Percentiles rank a stretch among this genome's conserved stretches.
Evolutionary conservation across 2,329 filamentous ascomycete genomes (phyloP).

Genomic region (Diplodia corticola): DNA sequence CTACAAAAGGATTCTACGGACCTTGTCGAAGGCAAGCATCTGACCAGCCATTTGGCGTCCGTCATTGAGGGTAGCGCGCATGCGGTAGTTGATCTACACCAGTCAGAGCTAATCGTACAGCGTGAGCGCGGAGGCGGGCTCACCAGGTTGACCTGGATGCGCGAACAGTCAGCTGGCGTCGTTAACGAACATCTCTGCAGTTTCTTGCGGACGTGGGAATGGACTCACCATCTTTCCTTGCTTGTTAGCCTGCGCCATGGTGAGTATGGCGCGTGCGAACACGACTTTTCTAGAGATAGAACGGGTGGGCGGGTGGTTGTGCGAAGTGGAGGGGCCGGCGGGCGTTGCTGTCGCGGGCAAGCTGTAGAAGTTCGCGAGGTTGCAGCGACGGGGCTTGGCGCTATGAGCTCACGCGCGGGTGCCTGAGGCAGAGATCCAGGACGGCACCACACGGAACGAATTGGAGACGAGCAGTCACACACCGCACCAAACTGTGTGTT

Average conservation of each 20-base stretch:
- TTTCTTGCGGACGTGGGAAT: constrained; percentile 44
- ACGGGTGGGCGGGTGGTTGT: neutral
- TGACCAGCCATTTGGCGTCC: constrained; percentile 95
- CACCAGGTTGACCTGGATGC: constrained; percentile 64
- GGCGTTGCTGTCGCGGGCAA: constrained; percentile 15
- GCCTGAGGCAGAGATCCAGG: constrained; percentile 8
- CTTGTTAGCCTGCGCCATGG: constrained; percentile 66
- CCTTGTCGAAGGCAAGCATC: constrained; percentile 98
- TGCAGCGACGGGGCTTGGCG: constrained; percentile 20
- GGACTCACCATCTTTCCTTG: constrained; percentile 98
- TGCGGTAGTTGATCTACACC: constrained; percentile 93
- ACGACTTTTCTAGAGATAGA: constrained; percentile 30
- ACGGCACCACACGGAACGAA: neutral
- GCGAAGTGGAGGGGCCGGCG: constrained; percentile 2
- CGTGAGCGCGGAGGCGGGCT: constrained; percentile 35
- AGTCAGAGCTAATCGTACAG: constrained; percentile 27
- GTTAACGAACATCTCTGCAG: constrained; percentile 58
- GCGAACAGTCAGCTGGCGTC: constrained; percentile 45
- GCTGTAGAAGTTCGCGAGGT: constrained; percentile 21
- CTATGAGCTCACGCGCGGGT: neutral
- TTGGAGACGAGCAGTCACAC: neutral
- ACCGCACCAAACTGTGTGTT: neutral
- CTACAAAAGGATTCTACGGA: constrained; percentile 42
- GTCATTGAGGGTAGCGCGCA: constrained; percentile 94
- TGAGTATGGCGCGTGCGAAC: constrained; percentile 43